Evolutionary conservation across 805 yeast species (phyloP).

Genomic region (Ogataea zsoltii): DNA sequence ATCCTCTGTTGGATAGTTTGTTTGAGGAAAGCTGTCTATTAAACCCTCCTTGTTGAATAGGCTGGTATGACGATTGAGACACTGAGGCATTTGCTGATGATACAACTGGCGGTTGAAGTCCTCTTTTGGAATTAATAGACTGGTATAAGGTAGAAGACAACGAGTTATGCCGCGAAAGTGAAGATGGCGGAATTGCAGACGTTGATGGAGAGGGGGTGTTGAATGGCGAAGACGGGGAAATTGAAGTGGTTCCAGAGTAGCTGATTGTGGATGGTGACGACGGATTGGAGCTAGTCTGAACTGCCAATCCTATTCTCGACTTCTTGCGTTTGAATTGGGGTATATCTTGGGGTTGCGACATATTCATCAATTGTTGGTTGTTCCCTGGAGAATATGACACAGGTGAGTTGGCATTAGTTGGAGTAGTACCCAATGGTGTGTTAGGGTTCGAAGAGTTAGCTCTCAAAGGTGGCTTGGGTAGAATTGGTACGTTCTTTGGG

Average conservation of each 20-base stretch:
- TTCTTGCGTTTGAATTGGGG: constrained; percentile 35
- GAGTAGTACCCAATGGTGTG: constrained; percentile 27
- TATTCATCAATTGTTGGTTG: constrained; percentile 12
- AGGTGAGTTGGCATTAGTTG: constrained; percentile 17
- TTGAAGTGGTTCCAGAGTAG: background rate
- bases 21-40: background rate
- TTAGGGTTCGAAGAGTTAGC: constrained; percentile 17
- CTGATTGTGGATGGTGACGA: constrained; percentile 26
- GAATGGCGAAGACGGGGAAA: constrained; percentile 7
- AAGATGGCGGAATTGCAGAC: background rate
- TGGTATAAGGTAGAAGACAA: constrained; percentile 6
- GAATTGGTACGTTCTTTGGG: constrained; percentile 35
- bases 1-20: constrained; percentile 1
- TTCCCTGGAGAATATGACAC: constrained; percentile 18
- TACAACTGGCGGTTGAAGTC: background rate
- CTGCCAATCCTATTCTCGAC: constrained; percentile 21
- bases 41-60: background rate
- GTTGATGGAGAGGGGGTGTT: constrained; percentile 4
- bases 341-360: constrained; percentile 31
- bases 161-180: constrained; percentile 6
- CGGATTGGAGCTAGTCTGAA: constrained; percentile 23
- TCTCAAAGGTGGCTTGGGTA: constrained; percentile 32
- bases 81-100: background rate
- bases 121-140: constrained; percentile 7
- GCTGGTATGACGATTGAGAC: background rate